Evolutionary conservation across 208 protist species (phyloP), one percentile per base, ranked within the genome.

Genomic region (Crithidia brevicula): DNA sequence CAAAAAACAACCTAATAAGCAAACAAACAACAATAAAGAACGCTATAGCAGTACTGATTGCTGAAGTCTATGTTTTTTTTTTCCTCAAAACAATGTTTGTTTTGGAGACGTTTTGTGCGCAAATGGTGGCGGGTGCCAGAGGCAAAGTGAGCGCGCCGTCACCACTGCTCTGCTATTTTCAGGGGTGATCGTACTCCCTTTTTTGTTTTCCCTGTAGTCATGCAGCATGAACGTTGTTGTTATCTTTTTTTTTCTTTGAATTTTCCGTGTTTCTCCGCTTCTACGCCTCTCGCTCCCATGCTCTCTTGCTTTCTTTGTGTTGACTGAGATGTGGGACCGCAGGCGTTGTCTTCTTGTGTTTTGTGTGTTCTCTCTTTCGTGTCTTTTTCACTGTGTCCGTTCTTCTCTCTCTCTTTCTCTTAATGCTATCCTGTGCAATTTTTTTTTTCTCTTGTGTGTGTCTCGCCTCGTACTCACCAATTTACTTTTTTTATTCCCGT

Each of bases 351-450:
- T 42, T 25, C 28, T 27, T 1, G 20, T 62, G 23, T 40, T 43
- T 25, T 49, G 22, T 42, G 49, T 50, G 13, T 3, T 10, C 28
- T 52, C 18, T 3, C 42, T 3, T 47, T 33, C 47, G 36, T 47
- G 23, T 28, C n/a, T 27, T 45, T 18, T 45, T 46, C 10, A 46
- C 1, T 45, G 7, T 1, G 28, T 1, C 46, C 8, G 15, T 46
- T 46, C 11, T 42, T 30, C 47, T 58, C 23, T 49, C 25, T 58
- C 49, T 61, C 38, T 42, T 22, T 65, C 30, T 43, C 40, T 56
- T 43, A 15, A 10, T 38, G 38, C 4, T 23, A 23, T 58, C 28
- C 23, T 25, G 3, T 1, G n/a, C 16, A 30, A 58, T 15, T 23
- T 25, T 36, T 40, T 25, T 16, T 34, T 54, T 7, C 34, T 31